Conservation (phyloP, 2,329 filamentous ascomycete genomes). For the Alternaria angustiovoidea region DNA sequence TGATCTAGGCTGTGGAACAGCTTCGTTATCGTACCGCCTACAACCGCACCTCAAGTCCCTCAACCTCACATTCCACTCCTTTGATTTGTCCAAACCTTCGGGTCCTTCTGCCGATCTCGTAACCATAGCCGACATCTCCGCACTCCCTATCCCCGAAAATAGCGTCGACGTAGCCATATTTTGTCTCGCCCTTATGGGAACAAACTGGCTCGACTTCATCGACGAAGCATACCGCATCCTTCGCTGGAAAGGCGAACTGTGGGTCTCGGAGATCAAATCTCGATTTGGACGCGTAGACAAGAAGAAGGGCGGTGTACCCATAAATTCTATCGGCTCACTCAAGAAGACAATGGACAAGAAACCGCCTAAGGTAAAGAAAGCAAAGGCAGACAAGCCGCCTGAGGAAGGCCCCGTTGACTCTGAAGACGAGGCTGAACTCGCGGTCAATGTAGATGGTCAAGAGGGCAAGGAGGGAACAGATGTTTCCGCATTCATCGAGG, state of each 20-base stretch:
- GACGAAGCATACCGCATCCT: constrained; percentile 94
- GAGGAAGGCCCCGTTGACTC: constrained; percentile 59
- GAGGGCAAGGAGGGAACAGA: constrained; percentile 78
- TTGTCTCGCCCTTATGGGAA: constrained; percentile 97
- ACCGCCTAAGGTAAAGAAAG: constrained; percentile 38
- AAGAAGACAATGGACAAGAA: constrained; percentile 36
- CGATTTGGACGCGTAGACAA: constrained; percentile 74
- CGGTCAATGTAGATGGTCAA: constrained; percentile 70
- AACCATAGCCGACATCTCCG: constrained; percentile 87
- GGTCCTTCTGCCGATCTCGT: constrained; percentile 77
- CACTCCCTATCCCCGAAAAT: constrained; percentile 77
- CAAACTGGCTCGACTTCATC: constrained; percentile 96
- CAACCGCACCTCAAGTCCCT: constrained; percentile 70
- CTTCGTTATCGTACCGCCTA: constrained; percentile 76
- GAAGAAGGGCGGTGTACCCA: constrained; percentile 61
- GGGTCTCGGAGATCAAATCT: constrained; percentile 96
- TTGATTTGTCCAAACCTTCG: constrained; percentile 82
- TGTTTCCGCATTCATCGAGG: constrained; percentile 84
- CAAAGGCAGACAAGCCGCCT: constrained; percentile 58
- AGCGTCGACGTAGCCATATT: constrained; percentile 89
- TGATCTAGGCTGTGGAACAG: constrained; percentile 93
- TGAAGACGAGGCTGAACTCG: constrained; percentile 68
- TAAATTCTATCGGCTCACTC: constrained; percentile 68
- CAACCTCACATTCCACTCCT: constrained; percentile 79
- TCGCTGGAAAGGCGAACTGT: constrained; percentile 93